Evolutionary conservation across 805 yeast genomes (phyloP).

Genomic region (Saturnispora mendoncae): DNA sequence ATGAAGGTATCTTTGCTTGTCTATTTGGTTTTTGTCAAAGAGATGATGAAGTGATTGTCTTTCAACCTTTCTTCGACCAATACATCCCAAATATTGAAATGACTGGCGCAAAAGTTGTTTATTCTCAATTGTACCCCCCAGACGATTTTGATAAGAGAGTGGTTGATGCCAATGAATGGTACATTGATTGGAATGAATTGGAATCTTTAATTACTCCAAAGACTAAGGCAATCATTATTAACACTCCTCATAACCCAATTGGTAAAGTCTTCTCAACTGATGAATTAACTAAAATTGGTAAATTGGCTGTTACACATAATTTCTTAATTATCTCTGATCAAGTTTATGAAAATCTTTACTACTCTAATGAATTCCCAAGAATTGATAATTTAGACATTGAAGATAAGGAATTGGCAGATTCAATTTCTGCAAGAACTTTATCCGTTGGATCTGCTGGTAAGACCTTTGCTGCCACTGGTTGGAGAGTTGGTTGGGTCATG

Average conservation of each 20-base stretch:
- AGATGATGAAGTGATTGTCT: constrained; percentile 93
- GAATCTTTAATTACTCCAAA: constrained; percentile 60
- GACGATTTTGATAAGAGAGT: constrained; percentile 50
- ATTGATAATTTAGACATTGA: constrained; percentile 68
- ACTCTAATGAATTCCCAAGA: constrained; percentile 56
- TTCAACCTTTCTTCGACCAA: constrained; percentile 96
- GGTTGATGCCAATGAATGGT: constrained; percentile 82
- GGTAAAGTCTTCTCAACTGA: constrained; percentile 79
- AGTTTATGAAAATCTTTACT: constrained; percentile 87
- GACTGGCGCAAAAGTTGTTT: constrained; percentile 86
- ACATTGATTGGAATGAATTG: constrained; percentile 68
- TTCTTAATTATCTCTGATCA: constrained; percentile 82
- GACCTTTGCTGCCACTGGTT: constrained; percentile 97
- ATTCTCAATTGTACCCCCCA: constrained; percentile 83
- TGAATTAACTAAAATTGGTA: constrained; percentile 70
- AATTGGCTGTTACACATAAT: constrained; percentile 78
- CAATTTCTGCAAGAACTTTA: constrained; percentile 60
- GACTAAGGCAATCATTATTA: constrained; percentile 80
- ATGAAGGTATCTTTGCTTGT: constrained; percentile 84
- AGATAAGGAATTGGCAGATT: constrained; percentile 32
- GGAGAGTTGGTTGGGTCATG: constrained; percentile 96
- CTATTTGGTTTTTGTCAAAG: constrained; percentile 76
- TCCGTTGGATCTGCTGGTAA: constrained; percentile 98
- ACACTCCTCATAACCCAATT: constrained; percentile 94
- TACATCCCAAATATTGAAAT: constrained; percentile 89